phyloP scores from a whole-genome alignment of 306 rosid species.

The Rosa rugosa region DNA sequence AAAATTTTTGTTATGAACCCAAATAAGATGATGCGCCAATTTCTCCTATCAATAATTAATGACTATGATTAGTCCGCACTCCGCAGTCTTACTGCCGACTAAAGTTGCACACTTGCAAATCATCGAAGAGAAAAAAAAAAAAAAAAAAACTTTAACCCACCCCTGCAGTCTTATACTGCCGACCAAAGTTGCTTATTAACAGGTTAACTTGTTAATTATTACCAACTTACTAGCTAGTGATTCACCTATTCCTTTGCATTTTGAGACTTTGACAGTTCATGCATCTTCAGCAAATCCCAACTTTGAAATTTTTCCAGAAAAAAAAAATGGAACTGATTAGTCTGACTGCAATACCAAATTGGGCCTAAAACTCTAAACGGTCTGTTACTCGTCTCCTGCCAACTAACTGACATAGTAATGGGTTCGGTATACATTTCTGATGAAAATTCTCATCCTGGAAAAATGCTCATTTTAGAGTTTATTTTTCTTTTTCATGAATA shows the following conservation, averaged over 20 bases:
- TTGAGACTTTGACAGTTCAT: background rate
- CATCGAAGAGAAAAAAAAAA: no score
- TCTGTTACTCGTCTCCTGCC: background rate
- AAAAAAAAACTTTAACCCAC: no score
- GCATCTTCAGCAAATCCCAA: background rate
- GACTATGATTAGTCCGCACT: background rate
- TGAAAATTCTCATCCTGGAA: background rate
- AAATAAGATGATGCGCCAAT: background rate
- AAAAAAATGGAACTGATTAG: background rate
- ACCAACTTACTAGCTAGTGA: background rate
- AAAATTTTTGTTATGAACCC: background rate
- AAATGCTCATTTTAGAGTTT: background rate
- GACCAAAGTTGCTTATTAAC: background rate
- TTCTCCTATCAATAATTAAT: background rate
- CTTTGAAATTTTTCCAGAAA: background rate
- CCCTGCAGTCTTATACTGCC: background rate
- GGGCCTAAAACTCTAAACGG: no score
- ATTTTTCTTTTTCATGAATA: background rate
- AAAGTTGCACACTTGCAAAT: background rate
- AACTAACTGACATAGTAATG: background rate
- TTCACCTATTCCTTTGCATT: conserved; percentile 11
- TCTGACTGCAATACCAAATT: no score
- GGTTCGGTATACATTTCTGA: background rate
- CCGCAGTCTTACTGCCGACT: no score
- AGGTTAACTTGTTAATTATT: background rate